Conservation (phyloP, 371 early-diverging fungal genomes). For the Fennellomyces sp. region DNA sequence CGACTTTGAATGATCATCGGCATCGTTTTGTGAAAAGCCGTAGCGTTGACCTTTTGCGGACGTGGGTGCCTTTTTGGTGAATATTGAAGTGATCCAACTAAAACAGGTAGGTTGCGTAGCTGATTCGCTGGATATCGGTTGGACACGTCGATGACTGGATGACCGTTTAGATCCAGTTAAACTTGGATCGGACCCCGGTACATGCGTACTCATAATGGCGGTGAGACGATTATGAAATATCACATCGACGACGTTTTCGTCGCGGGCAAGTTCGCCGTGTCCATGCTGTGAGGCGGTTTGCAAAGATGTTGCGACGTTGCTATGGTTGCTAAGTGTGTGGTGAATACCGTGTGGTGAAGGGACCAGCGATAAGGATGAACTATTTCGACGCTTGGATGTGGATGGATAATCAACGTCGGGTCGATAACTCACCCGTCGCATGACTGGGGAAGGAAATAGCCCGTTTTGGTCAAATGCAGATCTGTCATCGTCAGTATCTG, state of each 20-base stretch:
- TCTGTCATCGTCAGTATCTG: background rate
- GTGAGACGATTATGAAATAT: conserved; percentile 26
- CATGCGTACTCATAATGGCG: conserved; percentile 29
- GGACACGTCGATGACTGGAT: background rate
- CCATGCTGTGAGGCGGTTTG: conserved; percentile 25
- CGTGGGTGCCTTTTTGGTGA: background rate
- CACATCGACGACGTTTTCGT: conserved; percentile 22
- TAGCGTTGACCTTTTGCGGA: conserved; percentile 31
- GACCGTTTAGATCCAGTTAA: conserved; percentile 2
- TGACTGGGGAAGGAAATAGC: background rate
- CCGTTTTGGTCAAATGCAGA: background rate
- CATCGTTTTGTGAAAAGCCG: conserved; percentile 47
- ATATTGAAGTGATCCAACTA: background rate
- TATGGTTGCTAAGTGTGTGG: no score
- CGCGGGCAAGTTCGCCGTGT: conserved; percentile 33
- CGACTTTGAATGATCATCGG: conserved; percentile 21
- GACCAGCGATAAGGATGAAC: background rate
- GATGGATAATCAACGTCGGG: conserved; percentile 11
- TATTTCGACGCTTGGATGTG: background rate
- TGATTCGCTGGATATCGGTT: background rate
- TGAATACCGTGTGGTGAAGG: no score
- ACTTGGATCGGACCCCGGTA: conserved; percentile 21
- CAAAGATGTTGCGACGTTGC: background rate
- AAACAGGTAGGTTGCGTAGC: background rate
- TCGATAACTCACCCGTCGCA: conserved; percentile 13